Evolutionary conservation across 345 rosid species (phyloP), one percentile per base, ranked within the genome.

Genomic region (Salix caprea): DNA sequence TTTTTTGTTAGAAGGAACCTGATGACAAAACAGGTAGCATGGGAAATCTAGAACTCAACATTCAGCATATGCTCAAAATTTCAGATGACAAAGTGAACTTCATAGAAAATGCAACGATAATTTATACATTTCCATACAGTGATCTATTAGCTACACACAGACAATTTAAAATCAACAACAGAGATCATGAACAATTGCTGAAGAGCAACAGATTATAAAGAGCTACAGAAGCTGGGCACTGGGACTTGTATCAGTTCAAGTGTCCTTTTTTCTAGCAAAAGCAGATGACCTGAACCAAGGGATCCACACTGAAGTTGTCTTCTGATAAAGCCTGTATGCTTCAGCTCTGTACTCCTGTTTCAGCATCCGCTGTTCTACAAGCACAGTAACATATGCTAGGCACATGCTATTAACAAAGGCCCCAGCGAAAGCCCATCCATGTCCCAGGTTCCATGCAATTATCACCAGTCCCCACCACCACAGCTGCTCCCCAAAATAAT

Each of bases 391-490:
- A 79, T 95, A 91, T 21, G 86, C 94, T 16, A 95, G 68, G 88
- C 98, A 91, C 77, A 93, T 50, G 69, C 89, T 90, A 69, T 95
- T 93, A 65, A 91, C 74, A 24, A 93, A 72, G 13, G 96, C 65
- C 21, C 99, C 99, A 5, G 89, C 74, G 36, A 84, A 82, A 16
- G 94, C 76, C 96, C 97, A 93, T 56, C 89, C 93, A 34, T 92
- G 90, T 39, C 94, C 96, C 72, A 95, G 83, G 81, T 89, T 93
- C 96, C 96, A 93, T 23, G 98, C 93, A 77, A 90, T 91, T 34
- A 95, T 39, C 62, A 79, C 97, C 23, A 93, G 74, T 32, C 99
- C 98, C 99, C 98, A 93, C 99, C 99, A 95, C 99, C 97, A 95
- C 69, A 95, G 37, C 76, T 90, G 98, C 80, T 95, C 99, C 14